phyloP scores from a whole-genome alignment of 2,329 filamentous ascomycete genomes.

The Diaporthe destruens region DNA sequence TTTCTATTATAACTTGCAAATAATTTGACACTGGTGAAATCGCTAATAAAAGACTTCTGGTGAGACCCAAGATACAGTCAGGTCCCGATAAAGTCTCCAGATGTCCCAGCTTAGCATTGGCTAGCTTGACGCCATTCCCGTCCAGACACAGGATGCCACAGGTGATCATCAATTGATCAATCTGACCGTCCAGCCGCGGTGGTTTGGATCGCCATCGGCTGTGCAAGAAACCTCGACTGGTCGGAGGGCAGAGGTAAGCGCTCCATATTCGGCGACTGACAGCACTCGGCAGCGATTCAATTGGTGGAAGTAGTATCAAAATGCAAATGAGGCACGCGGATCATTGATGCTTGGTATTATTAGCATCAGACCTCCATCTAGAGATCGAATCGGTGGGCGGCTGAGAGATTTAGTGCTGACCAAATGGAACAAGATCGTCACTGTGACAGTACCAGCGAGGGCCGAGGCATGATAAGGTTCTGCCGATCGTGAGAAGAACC shows the following conservation, averaged over 20 bases:
- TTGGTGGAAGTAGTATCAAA: not conserved
- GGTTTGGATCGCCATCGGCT: not conserved
- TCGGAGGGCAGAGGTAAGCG: not conserved
- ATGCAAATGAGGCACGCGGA: too few relatives aligned
- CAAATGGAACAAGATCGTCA: not conserved
- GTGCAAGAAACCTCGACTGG: not conserved
- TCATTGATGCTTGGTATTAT: not conserved
- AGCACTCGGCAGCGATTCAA: not conserved
- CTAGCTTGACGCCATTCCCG: not conserved
- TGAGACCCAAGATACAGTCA: conserved; percentile 9
- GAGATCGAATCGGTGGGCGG: not conserved
- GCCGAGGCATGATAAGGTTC: not conserved
- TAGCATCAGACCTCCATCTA: not conserved
- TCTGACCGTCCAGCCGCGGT: not conserved
- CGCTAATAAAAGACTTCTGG: not conserved
- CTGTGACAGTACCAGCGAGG: not conserved
- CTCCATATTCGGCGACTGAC: not conserved
- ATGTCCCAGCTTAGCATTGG: not conserved
- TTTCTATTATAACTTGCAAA: not conserved
- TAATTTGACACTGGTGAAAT: conserved; percentile 2
- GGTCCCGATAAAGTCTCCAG: conserved; percentile 4
- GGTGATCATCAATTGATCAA: too few relatives aligned
- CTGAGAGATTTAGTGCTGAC: conserved; percentile 17
- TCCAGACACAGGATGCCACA: conserved; percentile 1
- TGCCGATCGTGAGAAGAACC: not conserved